These are phyloP conservation scores for Sedum album DNA, from an alignment of 164 flowering plant species.

Conservation along the genomic window DNA sequence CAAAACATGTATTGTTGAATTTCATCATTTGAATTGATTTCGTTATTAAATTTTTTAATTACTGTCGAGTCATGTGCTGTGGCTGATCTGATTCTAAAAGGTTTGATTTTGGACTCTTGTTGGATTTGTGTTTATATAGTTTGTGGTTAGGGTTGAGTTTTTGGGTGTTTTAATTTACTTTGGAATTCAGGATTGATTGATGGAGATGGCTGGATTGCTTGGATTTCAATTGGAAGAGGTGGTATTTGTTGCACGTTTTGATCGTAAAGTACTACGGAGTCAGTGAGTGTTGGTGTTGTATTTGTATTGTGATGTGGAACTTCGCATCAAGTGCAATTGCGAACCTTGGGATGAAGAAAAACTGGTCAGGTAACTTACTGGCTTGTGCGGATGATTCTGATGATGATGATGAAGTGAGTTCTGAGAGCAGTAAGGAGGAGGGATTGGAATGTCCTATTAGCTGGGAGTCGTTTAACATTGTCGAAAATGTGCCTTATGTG, in stretches of 20 bases:
- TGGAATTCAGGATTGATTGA: background rate
- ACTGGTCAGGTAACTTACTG: conserved; percentile 9
- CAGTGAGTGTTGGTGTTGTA: background rate
- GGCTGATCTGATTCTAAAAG: background rate
- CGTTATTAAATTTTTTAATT: background rate
- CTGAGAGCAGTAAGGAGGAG: too few species aligned
- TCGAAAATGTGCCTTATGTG: too few species aligned
- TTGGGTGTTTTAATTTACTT: background rate
- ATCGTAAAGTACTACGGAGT: background rate
- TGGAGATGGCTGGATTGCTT: background rate
- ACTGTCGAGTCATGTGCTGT: background rate
- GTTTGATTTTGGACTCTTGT: background rate
- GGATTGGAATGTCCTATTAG: conserved; percentile 70
- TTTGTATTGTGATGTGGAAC: conserved; percentile 29
- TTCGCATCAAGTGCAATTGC: conserved; percentile 32
- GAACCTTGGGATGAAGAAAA: conserved; percentile 26
- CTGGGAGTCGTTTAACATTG: too few species aligned
- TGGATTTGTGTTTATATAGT: background rate
- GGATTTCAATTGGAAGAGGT: background rate
- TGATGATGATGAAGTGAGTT: conserved; percentile 59
- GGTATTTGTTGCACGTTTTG: background rate
- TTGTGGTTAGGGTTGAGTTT: background rate
- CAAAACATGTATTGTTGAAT: background rate
- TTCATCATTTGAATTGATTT: background rate
- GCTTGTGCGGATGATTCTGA: conserved; percentile 30